phyloP scores from a whole-genome alignment of 495 filamentous ascomycete species.

The Neurospora terricola region DNA sequence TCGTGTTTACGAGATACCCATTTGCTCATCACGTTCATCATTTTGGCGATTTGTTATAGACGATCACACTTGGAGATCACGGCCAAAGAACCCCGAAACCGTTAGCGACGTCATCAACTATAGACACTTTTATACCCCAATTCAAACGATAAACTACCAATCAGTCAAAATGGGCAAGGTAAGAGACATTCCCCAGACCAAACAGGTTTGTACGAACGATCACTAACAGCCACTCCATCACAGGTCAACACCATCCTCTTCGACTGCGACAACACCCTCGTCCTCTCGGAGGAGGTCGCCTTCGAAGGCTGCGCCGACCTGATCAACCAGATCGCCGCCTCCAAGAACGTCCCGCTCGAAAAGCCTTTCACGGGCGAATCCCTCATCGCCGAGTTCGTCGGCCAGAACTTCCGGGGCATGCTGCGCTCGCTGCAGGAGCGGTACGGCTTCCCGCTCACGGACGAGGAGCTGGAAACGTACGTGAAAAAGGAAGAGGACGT shows the following conservation, averaged over 20 bases:
- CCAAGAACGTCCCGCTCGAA: constrained; percentile 42
- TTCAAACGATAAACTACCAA: background rate
- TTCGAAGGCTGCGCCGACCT: constrained; percentile 92
- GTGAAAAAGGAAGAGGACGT: constrained; percentile 72
- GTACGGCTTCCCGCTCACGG: constrained; percentile 57
- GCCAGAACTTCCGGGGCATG: constrained; percentile 96
- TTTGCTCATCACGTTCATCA: background rate
- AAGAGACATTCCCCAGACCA: background rate
- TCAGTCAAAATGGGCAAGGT: constrained; percentile 13
- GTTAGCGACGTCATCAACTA: background rate
- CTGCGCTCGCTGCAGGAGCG: constrained; percentile 59
- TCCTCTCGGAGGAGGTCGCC: constrained; percentile 82
- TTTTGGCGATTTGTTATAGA: background rate
- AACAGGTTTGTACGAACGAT: background rate
- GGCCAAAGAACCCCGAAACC: background rate
- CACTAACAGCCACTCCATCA: background rate
- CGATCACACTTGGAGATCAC: background rate
- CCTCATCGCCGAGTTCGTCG: constrained; percentile 84
- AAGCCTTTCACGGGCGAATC: constrained; percentile 69
- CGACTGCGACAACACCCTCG: constrained; percentile 97
- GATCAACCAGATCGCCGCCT: constrained; percentile 77
- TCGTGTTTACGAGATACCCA: background rate
- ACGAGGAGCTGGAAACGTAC: constrained; percentile 63
- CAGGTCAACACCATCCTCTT: constrained; percentile 56
- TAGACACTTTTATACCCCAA: background rate